Base-by-base conservation (phyloP, 345 rosid genomes). In the Pugionium dolabratum region DNA sequence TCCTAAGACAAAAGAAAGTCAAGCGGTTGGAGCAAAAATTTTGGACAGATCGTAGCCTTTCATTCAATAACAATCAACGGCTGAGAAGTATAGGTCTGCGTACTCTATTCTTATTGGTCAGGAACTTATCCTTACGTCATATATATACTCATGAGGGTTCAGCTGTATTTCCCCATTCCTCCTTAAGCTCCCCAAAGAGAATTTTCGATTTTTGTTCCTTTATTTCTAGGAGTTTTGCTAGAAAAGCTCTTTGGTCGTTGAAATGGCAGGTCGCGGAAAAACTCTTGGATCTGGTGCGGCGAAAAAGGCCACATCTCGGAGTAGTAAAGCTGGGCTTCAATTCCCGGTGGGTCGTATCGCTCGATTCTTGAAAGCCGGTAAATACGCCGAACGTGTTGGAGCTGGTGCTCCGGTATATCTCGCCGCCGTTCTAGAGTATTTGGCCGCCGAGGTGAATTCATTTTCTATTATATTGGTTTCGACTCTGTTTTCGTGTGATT, bases 311-410 rank as follows among this genome's bases (percentile, higher is more conserved):
- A 89, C 88, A 3, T 92, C 96, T n/a, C 84, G 98, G 65, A 92
- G 98, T 66, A 92, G 96, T 79, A 92, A 92, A 73, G 98, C 96
- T 2, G 98, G 96, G 4, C 85, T 91, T 61, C 95, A 91, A 76
- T 91, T 89, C 3, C 96, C 98, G 2, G 96, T 91, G 1, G 96
- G 98, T 64, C 98, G 95, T 84, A 89, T 91, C 52, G 98, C 96
- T 30, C 78, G 98, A 6, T 91, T 91, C 77, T 82, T 91, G 39
- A 91, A 91, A 82, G 98, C 95, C 56, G 98, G 96, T 4, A 91
- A 91, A 78, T 91, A 91, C 62, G 98, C 98, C 18, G 18, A 18
- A 18, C 18, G 18, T 18, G 18, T 18, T 18, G 18, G 18, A 18
- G 18, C 18, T 18, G 18, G 18, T 18, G 18, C 18, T 18, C 18